Conservation (phyloP, 2,329 filamentous ascomycete species). For the Calonectria naviculata region DNA sequence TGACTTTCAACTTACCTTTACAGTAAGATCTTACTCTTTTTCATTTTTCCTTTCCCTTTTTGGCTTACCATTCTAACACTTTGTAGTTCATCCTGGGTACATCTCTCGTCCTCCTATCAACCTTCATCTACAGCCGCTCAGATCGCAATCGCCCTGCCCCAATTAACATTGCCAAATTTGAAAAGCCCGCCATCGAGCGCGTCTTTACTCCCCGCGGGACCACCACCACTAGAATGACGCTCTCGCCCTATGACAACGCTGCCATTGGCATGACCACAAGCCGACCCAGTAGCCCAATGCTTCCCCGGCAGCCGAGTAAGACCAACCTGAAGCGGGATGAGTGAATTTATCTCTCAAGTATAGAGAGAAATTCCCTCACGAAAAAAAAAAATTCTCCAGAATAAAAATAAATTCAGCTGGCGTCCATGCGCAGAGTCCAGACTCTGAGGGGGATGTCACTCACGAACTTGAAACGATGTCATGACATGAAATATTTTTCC, state of each 20-base stretch:
- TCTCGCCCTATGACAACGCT: constrained; percentile 55
- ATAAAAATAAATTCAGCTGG: neutral
- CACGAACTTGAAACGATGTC: constrained; percentile 29
- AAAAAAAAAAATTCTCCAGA: neutral
- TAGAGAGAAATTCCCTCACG: neutral
- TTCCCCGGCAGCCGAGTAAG: constrained; percentile 52
- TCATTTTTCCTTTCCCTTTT: constrained; percentile 25
- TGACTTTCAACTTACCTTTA: constrained; percentile 77
- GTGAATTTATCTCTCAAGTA: constrained; percentile 31
- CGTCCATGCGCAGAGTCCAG: neutral
- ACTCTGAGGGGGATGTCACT: constrained; percentile 24
- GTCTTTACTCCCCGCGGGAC: constrained; percentile 50
- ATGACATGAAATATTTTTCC: constrained; percentile 23
- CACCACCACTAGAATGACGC: constrained; percentile 46
- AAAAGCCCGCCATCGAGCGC: constrained; percentile 75
- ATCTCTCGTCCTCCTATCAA: constrained; percentile 80
- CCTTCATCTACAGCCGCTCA: constrained; percentile 83
- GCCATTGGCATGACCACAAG: constrained; percentile 55
- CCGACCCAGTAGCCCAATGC: constrained; percentile 58
- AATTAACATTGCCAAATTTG: constrained; percentile 77
- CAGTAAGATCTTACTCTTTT: constrained; percentile 63
- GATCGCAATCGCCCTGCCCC: constrained; percentile 72
- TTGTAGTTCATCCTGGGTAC: constrained; percentile 85
- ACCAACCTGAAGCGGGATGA: constrained; percentile 52
- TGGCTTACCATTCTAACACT: neutral